Conservation (phyloP, 371 early-diverging fungal genomes). For the Syncephalis fuscata region DNA sequence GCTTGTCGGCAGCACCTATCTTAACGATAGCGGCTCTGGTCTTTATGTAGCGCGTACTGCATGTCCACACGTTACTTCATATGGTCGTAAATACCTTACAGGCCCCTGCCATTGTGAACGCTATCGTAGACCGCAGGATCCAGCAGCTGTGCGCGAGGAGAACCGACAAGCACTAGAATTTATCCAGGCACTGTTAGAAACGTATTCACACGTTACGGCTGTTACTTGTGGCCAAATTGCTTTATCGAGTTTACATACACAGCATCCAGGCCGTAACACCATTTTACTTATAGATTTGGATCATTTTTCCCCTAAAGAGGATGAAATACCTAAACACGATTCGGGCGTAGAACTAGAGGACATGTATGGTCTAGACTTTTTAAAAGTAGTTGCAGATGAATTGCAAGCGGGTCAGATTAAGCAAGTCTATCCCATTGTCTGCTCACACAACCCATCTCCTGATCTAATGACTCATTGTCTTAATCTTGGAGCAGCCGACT, state of each 20-base stretch:
- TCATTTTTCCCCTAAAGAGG: neutral
- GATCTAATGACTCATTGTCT: constrained; percentile 6
- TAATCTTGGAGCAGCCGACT: constrained; percentile 7
- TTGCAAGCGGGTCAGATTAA: constrained; percentile 1
- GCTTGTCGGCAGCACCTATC: too few relatives aligned
- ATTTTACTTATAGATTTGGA: neutral
- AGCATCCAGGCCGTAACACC: neutral
- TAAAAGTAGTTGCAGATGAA: constrained; percentile 3
- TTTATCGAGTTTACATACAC: neutral
- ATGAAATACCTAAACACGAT: neutral
- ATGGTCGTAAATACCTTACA: too few relatives aligned
- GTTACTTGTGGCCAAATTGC: neutral
- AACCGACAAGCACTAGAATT: neutral
- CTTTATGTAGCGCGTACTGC: too few relatives aligned
- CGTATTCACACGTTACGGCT: neutral
- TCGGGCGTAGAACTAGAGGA: neutral
- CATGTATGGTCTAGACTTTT: constrained; percentile 6
- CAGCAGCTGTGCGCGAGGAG: too few relatives aligned
- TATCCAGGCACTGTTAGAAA: neutral
- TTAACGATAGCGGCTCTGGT: too few relatives aligned
- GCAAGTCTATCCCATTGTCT: constrained; percentile 6
- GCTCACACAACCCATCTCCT: constrained; percentile 3
- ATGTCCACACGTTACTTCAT: too few relatives aligned
- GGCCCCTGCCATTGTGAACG: too few relatives aligned
- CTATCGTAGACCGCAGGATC: too few relatives aligned